Evolutionary conservation across 2,329 filamentous ascomycete species (phyloP), one percentile per base, ranked within the genome.

Genomic region (Hymenotorrendiella dingleyae): DNA sequence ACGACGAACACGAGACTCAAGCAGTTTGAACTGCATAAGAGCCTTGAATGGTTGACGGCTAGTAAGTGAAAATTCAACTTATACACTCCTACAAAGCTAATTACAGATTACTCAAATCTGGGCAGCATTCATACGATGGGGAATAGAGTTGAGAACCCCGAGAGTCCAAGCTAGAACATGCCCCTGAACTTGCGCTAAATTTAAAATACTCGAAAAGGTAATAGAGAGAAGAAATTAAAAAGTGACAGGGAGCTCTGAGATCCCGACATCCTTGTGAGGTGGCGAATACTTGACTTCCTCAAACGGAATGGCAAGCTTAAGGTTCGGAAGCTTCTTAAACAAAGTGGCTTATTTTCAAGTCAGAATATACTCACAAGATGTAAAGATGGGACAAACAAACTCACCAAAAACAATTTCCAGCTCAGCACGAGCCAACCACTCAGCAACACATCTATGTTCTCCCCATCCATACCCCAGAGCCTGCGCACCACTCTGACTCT

Each of bases 381-480:
- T 22, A 33, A 29, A 41, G 24, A 14, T 22, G 20, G 10, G 9
- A 10, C 16, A 23, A 5, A 12, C 8, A 17, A 33, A 58, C 65
- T 61, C 49, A 69, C 65, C 54, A 53, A 72, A 72, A 1, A 68
- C 67, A 44, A 62, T 58, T 35, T 62, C 62, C 39, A 73, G 52
- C 50, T 73, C 69, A 0, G 63, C 57, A 37, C 64, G 62, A 4
- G 70, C 64, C 8, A 73, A 54, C 30, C 59, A 57, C 50, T 73
- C 69, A 4, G 67, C 69, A 19, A 71, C 59, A 52, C 71, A 73
- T 9, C 68, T 57, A 49, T 72, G 70, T 11, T 63, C 59, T 1
- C 69, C 70, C 48, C 63, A 73, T 0, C 69, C 70, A 53, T 64
- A 73, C 0, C 69, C 70, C 10, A 72, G 58, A 0, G 62, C 62